Base-by-base conservation (phyloP, 805 yeast species). In the Suhomyces kilbournensis region DNA sequence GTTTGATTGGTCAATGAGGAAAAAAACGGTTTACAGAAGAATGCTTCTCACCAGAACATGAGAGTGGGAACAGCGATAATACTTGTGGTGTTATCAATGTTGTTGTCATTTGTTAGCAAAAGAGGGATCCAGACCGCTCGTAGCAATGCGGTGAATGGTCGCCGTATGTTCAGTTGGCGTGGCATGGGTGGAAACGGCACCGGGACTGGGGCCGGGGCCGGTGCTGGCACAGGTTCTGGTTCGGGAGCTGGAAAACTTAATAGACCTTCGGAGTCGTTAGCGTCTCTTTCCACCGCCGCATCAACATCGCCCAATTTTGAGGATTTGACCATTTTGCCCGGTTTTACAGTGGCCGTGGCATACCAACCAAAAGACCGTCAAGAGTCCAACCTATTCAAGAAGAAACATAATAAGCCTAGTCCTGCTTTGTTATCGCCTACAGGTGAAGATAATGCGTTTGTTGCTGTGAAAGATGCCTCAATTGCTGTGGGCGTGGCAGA, bases 401-500 rank as follows among this genome's bases (percentile, higher is more conserved):
- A 58, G 55, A 62, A 59, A 28, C 56, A 55, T 42, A 52, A 60
- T 46, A 60, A 58, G 44, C 67, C 61, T 14, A 52, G 72, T 7
- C 72, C 75, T 4, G 86, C 91, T 1, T 52, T 63, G 38, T 56
- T 60, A 40, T 72, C 76, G 5, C 83, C 88, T 4, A 78, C 90
- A 2, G 96, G 96, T 3, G 96, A 88, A 63, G 96, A 88, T 63
- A 88, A 85, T 63, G 83, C 77, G 60, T 82, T 88, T 53, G 74
- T 84, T 25, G 76, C 82, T 7, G 68, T 68, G 20, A 70, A 70
- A 26, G 70, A 71, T 47, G 75, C 78, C 2, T 69, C 68, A 26
- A 56, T 85, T 0, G 81, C 86, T 4, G 77, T 84, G n/a, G 96
- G 93, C 20, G 94, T 88, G 3, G 87, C 97, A 5, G 99, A 93